Conservation (phyloP, 768 basidiomycete genomes). For the Phlebiopsis flavidoalba region DNA sequence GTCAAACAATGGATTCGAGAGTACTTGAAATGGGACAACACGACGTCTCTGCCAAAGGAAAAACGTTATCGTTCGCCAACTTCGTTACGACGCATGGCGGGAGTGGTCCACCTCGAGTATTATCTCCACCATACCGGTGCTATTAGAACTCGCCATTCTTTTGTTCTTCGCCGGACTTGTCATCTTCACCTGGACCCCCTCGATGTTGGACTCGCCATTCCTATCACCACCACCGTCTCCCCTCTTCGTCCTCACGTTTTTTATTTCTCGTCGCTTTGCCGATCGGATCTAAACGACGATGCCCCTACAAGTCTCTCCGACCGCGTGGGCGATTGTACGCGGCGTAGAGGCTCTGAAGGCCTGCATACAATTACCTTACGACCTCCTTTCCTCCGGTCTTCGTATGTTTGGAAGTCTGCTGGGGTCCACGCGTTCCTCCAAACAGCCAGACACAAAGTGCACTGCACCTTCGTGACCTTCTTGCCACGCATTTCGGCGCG, state of each 20-base stretch:
- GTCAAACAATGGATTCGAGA: conserved; percentile 5
- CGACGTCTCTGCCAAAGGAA: not conserved
- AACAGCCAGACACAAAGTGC: too few relatives aligned
- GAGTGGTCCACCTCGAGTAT: not conserved
- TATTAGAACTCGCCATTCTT: not conserved
- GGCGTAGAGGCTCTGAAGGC: too few relatives aligned
- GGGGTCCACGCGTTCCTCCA: too few relatives aligned
- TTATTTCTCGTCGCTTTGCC: not conserved
- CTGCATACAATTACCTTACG: too few relatives aligned
- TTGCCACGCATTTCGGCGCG: too few relatives aligned
- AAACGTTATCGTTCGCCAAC: not conserved
- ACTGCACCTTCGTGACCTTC: too few relatives aligned
- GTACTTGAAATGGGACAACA: not conserved
- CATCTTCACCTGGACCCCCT: not conserved
- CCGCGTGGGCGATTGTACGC: not conserved
- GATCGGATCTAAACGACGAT: not conserved
- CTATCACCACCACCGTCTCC: not conserved
- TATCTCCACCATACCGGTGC: not conserved
- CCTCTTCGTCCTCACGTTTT: not conserved
- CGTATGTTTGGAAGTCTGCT: too few relatives aligned
- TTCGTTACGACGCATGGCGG: not conserved
- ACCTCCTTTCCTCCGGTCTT: too few relatives aligned
- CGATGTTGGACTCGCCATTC: not conserved
- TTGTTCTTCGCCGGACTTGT: not conserved
- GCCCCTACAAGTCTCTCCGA: conserved; percentile 4